phyloP scores from a whole-genome alignment of 257 asterid genomes.

The Ocimum tenuiflorum region DNA sequence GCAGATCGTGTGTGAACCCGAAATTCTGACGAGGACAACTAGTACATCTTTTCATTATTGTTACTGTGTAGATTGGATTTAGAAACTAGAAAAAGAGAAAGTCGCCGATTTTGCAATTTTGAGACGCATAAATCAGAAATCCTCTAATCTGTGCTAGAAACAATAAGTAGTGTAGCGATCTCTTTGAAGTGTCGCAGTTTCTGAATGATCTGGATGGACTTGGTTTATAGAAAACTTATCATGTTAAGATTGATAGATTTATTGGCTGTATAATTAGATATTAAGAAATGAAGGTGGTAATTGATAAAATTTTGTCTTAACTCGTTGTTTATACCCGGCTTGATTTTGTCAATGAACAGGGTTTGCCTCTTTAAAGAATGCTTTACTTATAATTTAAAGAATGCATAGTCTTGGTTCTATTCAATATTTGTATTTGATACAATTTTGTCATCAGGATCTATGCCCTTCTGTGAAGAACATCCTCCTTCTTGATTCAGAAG shows the following conservation, averaged over 20 bases:
- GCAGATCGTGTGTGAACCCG: neutral
- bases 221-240: neutral
- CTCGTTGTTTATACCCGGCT: neutral
- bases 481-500: slow-evolving; percentile 71
- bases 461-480: slow-evolving; percentile 64
- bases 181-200: neutral
- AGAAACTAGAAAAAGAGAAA: no score
- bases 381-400: neutral
- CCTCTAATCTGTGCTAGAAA: neutral
- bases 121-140: neutral
- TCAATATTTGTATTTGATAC: neutral
- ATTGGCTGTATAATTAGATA: neutral
- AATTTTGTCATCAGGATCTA: slow-evolving; percentile 35
- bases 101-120: neutral
- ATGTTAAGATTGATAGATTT: neutral
- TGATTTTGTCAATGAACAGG: neutral
- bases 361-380: neutral
- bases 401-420: neutral
- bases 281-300: neutral
- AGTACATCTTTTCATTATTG: no score
- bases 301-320: neutral
- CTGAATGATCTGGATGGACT: neutral
- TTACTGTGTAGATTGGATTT: neutral
- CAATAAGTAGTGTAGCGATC: neutral
- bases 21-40: no score